phyloP scores from a whole-genome alignment of 2,329 filamentous ascomycete genomes.

The Pseudocercospora vitis region DNA sequence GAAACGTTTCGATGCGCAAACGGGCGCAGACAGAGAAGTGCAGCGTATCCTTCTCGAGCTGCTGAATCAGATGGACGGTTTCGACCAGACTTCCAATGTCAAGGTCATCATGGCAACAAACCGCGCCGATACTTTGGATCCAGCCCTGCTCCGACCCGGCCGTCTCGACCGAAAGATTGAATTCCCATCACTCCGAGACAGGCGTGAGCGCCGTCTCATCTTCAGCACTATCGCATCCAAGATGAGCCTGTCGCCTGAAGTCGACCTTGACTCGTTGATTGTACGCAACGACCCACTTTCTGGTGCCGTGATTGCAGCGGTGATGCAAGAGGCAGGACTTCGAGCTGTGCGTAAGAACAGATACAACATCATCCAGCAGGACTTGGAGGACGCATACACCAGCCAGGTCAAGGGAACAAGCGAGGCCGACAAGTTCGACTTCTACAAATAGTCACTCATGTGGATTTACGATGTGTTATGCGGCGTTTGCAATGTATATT shows the following conservation, averaged over 20 bases:
- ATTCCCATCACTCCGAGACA: slow-evolving; percentile 91
- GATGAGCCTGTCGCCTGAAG: slow-evolving; percentile 96
- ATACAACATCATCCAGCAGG: slow-evolving; percentile 98
- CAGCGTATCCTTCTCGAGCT: slow-evolving; percentile 97
- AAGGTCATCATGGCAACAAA: slow-evolving; percentile 99
- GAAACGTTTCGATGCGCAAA: slow-evolving; percentile 98
- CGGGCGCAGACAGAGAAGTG: slow-evolving; percentile 94
- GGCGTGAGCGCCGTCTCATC: slow-evolving; percentile 91
- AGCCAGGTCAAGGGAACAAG: slow-evolving; percentile 87
- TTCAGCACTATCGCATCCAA: slow-evolving; percentile 95
- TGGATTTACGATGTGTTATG: background rate
- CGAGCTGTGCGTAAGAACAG: slow-evolving; percentile 94
- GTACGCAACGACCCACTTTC: slow-evolving; percentile 94
- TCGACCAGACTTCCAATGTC: slow-evolving; percentile 97
- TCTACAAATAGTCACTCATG: slow-evolving; percentile 68
- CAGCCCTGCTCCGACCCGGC: slow-evolving; percentile 87
- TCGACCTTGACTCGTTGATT: slow-evolving; percentile 93
- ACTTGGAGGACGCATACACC: slow-evolving; percentile 95
- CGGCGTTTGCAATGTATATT: slow-evolving; percentile 1
- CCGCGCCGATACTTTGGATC: slow-evolving; percentile 93
- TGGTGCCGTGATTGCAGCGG: slow-evolving; percentile 93
- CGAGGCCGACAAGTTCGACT: slow-evolving; percentile 78
- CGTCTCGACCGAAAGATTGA: slow-evolving; percentile 98
- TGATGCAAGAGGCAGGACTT: slow-evolving; percentile 98
- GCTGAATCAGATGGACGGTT: slow-evolving; percentile 99